Evolutionary conservation across 768 basidiomycete species (phyloP).

Genomic region (Collybiopsis confluens): DNA sequence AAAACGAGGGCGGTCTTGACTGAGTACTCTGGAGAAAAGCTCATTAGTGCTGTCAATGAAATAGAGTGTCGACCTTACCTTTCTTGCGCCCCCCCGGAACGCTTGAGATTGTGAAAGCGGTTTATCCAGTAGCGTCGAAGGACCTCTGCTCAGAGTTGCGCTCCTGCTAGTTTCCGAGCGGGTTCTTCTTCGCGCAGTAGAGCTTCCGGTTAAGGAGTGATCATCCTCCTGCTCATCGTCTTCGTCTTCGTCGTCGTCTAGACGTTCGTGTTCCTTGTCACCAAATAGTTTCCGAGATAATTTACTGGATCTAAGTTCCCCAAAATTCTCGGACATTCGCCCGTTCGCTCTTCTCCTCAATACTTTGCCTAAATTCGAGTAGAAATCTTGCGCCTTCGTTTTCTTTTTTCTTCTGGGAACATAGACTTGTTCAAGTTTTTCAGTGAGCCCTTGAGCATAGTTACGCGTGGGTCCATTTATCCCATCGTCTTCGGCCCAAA

Average conservation of each 20-base stretch:
- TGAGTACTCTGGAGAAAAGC: too few species aligned
- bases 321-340: too few species aligned
- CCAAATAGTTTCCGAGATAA: too few species aligned
- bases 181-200: neutral
- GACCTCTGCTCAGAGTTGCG: neutral
- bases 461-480: constrained; percentile 41
- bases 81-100: neutral
- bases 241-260: neutral
- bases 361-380: too few species aligned
- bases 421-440: constrained; percentile 29
- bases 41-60: too few species aligned
- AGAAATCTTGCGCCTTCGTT: neutral
- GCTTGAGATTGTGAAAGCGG: too few species aligned
- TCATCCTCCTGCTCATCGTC: neutral
- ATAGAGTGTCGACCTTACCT: neutral
- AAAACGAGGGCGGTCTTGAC: too few species aligned
- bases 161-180: neutral
- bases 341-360: too few species aligned
- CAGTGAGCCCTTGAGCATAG: constrained; percentile 39
- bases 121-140: neutral
- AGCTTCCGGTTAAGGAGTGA: neutral
- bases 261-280: neutral
- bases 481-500: constrained; percentile 36
- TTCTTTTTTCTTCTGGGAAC: neutral
- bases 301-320: too few species aligned